Conservation (phyloP, 2,329 filamentous ascomycete species). For the Hawksworthiomyces lignivorus region DNA sequence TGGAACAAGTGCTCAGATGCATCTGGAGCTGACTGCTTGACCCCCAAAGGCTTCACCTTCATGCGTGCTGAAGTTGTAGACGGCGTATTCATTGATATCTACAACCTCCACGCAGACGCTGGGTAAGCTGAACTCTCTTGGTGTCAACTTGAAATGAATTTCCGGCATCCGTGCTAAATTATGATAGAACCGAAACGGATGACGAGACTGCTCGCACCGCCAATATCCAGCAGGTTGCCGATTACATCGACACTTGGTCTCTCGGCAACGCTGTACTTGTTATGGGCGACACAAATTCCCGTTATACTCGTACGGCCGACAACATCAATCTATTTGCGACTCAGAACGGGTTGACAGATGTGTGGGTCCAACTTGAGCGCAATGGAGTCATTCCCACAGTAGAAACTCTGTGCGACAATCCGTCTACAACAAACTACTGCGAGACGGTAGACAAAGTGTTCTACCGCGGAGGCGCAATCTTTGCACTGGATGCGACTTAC, state of each 20-base stretch:
- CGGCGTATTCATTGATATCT: slow-evolving; percentile 52
- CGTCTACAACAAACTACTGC: slow-evolving; percentile 44
- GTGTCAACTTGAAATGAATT: too few species aligned
- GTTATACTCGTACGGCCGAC: slow-evolving; percentile 51
- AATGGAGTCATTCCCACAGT: slow-evolving; percentile 36
- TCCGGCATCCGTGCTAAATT: too few species aligned
- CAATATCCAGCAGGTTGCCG: slow-evolving; percentile 52
- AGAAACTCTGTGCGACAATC: slow-evolving; percentile 49
- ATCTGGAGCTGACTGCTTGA: slow-evolving; percentile 53
- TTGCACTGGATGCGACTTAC: slow-evolving; percentile 37
- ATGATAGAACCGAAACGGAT: slow-evolving; percentile 34
- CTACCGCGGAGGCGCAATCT: slow-evolving; percentile 43
- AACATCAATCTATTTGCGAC: slow-evolving; percentile 41
- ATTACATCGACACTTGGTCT: slow-evolving; percentile 49
- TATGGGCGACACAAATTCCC: slow-evolving; percentile 58
- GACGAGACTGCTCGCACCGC: slow-evolving; percentile 49
- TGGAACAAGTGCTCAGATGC: slow-evolving; percentile 52
- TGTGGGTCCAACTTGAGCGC: slow-evolving; percentile 50
- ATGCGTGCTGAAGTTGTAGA: slow-evolving; percentile 49
- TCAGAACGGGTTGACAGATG: slow-evolving; percentile 46
- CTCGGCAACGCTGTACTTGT: slow-evolving; percentile 54
- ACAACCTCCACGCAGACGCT: slow-evolving; percentile 62
- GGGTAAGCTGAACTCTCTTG: too few species aligned
- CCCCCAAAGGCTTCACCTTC: slow-evolving; percentile 62
- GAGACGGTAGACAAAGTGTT: slow-evolving; percentile 63